Evolutionary conservation across 306 rosid species (phyloP), one percentile per base, ranked within the genome.

Genomic region (Cucurbita pepo): DNA sequence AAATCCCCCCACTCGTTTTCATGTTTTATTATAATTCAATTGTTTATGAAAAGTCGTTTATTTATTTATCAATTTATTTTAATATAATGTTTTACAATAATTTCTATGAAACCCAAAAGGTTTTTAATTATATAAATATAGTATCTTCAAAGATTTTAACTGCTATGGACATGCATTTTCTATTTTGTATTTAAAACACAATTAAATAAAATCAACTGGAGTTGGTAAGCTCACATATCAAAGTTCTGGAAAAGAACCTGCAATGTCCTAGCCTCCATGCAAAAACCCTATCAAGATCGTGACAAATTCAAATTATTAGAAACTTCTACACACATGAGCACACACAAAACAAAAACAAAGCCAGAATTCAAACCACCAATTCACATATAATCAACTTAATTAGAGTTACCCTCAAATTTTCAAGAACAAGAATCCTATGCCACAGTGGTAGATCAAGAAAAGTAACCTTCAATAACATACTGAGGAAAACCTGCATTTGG

Each of bases 371-470:
- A 36, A 58, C 70, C 58, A 60, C 18, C 38, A 56, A 76, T 79
- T 78, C 73, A 74, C 5, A 75, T 8, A 59, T 52, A 52, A 44
- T 80, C 37, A 40, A 81, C 38, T 22, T 22, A 7, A 13, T 45
- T 22, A 47, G 25, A 63, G 59, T 88, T 93, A 93, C 98, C 98
- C 97, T 87, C 82, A 93, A 80, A 80, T 90, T 88, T 86, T 93
- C 98, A 65, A 93, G 98, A 83, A 93, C 97, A 81, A 93, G 98
- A 84, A 93, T 93, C 78, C 97, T 95, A 80, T 93, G 98, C 98
- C 98, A 93, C 79, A 93, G 81, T 65, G 98, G 98, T 81, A 93
- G 83, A 79, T 93, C 97, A 77, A 93, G 97, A 86, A 88, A 90
- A 62, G 96, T 90, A 71, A 80, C 90, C 91, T 90, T 93, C 88